Evolutionary conservation across 2,329 filamentous ascomycete species (phyloP).

Genomic region (Xylariaceae sp.): DNA sequence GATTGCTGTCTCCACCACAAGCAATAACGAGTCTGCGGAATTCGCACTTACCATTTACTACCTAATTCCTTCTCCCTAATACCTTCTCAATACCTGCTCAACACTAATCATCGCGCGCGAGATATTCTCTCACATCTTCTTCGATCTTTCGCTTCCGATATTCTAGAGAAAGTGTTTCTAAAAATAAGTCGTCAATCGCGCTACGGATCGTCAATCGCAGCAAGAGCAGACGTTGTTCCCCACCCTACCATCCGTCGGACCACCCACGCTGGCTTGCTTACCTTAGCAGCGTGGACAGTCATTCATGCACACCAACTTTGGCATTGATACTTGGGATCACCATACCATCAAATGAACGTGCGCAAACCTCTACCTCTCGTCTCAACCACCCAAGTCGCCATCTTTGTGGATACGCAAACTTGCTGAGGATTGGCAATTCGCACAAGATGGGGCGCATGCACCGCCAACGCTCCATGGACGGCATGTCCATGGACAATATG

Average conservation of each 20-base stretch:
- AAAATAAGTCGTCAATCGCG: not conserved
- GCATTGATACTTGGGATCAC: not conserved
- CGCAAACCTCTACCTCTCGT: not conserved
- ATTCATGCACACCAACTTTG: not conserved
- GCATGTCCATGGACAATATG: slow-evolving; percentile 27
- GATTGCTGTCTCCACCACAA: not conserved
- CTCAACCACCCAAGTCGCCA: not conserved
- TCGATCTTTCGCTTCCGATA: not conserved
- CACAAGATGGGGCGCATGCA: slow-evolving; percentile 27
- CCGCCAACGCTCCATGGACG: slow-evolving; percentile 20
- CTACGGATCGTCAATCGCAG: not conserved
- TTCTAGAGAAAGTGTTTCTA: not conserved
- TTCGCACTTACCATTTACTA: not conserved
- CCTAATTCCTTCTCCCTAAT: not conserved
- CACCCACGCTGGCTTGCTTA: too few relatives aligned
- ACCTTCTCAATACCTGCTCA: not conserved
- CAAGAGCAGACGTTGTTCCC: not conserved
- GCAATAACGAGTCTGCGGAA: not conserved
- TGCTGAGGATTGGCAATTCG: not conserved
- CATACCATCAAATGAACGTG: not conserved
- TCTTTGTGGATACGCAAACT: not conserved
- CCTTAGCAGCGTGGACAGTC: not conserved
- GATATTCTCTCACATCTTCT: not conserved
- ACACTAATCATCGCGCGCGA: not conserved
- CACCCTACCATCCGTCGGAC: not conserved